Conservation (phyloP, 257 asterid genomes). For the Solanum appendiculatum region DNA sequence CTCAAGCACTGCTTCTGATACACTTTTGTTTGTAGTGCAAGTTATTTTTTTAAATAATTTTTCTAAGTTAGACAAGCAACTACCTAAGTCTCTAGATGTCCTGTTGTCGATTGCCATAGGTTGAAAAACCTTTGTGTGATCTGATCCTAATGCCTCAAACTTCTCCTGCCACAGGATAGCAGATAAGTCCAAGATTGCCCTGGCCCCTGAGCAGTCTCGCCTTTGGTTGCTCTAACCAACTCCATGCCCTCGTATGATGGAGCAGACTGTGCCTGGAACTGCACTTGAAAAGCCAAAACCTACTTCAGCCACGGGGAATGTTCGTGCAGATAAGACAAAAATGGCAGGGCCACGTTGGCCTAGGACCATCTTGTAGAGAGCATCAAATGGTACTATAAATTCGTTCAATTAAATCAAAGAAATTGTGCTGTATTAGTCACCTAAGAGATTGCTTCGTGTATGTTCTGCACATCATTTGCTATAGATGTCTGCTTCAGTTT, state of each 20-base stretch:
- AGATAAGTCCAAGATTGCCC: constrained; percentile 43
- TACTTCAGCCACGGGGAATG: constrained; percentile 27
- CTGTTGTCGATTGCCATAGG: constrained; percentile 30
- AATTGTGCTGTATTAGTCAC: constrained; percentile 38
- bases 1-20: neutral
- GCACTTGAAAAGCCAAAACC: constrained; percentile 47
- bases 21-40: neutral
- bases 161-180: constrained; percentile 46
- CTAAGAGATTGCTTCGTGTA: constrained; percentile 18
- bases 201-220: constrained; percentile 19
- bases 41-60: neutral
- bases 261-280: neutral
- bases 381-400: constrained; percentile 35
- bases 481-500: constrained; percentile 18
- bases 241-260: neutral
- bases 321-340: constrained; percentile 35
- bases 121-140: constrained; percentile 21
- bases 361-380: constrained; percentile 29
- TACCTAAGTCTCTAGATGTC: neutral
- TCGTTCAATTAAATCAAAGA: constrained; percentile 43
- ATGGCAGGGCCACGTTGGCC: constrained; percentile 32
- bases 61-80: neutral
- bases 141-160: constrained; percentile 41
- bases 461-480: constrained; percentile 18
- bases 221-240: constrained; percentile 29